Evolutionary conservation across 2,329 filamentous ascomycete genomes (phyloP).

Genomic region (Aphanocladium album): DNA sequence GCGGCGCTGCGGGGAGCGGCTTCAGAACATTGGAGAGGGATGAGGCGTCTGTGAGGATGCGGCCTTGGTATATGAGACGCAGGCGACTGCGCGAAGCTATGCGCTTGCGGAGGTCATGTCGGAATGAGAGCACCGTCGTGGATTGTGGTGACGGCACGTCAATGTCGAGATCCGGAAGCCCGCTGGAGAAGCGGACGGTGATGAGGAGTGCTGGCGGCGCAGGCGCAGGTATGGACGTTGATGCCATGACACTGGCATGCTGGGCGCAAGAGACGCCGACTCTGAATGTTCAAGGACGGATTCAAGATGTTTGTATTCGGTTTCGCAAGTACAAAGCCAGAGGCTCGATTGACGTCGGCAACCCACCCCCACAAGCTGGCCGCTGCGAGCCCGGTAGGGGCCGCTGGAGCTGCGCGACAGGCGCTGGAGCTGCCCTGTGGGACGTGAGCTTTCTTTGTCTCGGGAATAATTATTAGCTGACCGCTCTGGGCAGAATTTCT

Average conservation of each 20-base stretch:
- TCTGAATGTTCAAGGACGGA: neutral
- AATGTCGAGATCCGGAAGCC: constrained; percentile 76
- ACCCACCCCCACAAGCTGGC: neutral
- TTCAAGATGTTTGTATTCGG: neutral
- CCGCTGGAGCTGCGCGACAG: neutral
- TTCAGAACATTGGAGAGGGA: constrained; percentile 65
- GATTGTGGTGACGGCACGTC: constrained; percentile 63
- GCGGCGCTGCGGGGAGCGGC: constrained; percentile 51
- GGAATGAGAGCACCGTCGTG: constrained; percentile 73
- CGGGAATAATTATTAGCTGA: constrained; percentile 3
- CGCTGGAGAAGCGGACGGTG: constrained; percentile 84
- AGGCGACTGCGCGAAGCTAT: constrained; percentile 68
- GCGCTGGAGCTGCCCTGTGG: neutral
- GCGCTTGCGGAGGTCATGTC: constrained; percentile 71
- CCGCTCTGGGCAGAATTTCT: constrained; percentile 15
- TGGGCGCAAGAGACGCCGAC: constrained; percentile 2
- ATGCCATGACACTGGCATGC: constrained; percentile 25
- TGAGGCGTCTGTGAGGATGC: constrained; percentile 70
- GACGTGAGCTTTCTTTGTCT: neutral
- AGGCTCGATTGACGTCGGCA: neutral
- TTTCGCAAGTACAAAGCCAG: neutral
- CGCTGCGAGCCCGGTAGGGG: too few species aligned
- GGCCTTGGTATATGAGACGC: constrained; percentile 85
- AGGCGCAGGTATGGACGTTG: constrained; percentile 11
- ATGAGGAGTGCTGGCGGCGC: constrained; percentile 55